Evolutionary conservation across 345 rosid species (phyloP), one percentile per base, ranked within the genome.

Genomic region (Tarenaya hassleriana): DNA sequence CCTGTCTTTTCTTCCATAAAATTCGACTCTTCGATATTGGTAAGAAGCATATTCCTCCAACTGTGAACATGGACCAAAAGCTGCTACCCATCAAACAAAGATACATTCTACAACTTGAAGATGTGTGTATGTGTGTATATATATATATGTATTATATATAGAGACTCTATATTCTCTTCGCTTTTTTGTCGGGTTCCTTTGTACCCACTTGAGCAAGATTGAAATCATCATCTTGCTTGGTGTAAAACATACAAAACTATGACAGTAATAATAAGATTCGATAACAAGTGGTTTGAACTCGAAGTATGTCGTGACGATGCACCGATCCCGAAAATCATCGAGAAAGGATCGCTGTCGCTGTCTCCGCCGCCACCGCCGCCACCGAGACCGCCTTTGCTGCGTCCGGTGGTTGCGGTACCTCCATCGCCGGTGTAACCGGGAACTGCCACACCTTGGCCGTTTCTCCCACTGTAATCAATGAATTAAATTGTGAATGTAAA

Each of bases 271-370:
- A 9, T 34, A 41, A n/a, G n/a, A n/a, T n/a, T 54, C 19, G 37
- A 60, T 56, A 55, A 59, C 20, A 54, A 41, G 27, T 47, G 46
- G 53, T 47, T 52, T 24, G 61, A 65, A 46, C 52, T 66, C 18
- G 64, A 46, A 32, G 76, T 65, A 15, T 38, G 41, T 16, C 47
- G n/a, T n/a, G n/a, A 49, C 11, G 72, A 61, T 16, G 76, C 53
- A 0, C 65, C 77, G 53, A 77, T 69, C 64, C 89, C 83, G 5
- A 92, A 92, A 69, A 73, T 83, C 85, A 79, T 79, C 50, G 88
- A 76, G 60, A 88, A 79, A 59, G 16, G 58, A 63, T 58, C 78
- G 17, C 66, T n/a, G n/a, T n/a, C 77, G 0, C 58, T n/a, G n/a
- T n/a, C n/a, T n/a, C n/a, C n/a, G n/a, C n/a, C n/a, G n/a, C n/a